These are phyloP conservation scores for Neltuma alba DNA, from an alignment of 306 rosid genomes.

Conservation along the genomic window DNA sequence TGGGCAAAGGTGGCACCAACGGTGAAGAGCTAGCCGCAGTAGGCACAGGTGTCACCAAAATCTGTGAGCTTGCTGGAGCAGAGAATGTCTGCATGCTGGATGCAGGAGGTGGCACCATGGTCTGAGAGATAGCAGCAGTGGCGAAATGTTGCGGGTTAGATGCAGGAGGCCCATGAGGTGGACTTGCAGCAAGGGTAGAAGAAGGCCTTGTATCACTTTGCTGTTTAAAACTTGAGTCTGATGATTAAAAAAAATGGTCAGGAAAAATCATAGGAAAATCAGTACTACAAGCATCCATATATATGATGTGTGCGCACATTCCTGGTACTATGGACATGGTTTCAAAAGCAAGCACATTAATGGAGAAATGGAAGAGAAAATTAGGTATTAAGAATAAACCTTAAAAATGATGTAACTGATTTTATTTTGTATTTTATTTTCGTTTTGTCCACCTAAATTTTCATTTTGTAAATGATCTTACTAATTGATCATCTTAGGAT, in stretches of 20 bases:
- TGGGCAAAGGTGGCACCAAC: background rate
- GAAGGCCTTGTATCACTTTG: slow-evolving; percentile 47
- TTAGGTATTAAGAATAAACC: too few species aligned
- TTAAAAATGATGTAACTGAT: too few species aligned
- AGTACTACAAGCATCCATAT: background rate
- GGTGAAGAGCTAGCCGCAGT: too few species aligned
- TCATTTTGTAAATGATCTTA: too few species aligned
- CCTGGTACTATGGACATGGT: background rate
- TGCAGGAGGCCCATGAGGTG: too few species aligned
- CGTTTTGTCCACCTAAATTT: too few species aligned
- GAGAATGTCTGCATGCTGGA: too few species aligned
- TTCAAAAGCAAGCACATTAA: background rate
- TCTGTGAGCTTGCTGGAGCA: background rate
- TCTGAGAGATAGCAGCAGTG: slow-evolving; percentile 32
- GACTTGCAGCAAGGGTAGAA: too few species aligned
- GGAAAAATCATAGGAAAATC: slow-evolving; percentile 23
- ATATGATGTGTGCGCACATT: background rate
- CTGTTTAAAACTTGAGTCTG: slow-evolving; percentile 53
- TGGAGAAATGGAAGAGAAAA: too few species aligned
- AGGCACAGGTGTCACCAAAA: too few species aligned
- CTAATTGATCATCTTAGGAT: too few species aligned
- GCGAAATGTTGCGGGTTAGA: slow-evolving; percentile 30
- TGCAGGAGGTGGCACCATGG: slow-evolving; percentile 33
- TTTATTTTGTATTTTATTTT: too few species aligned
- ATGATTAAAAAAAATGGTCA: slow-evolving; percentile 27